These are phyloP conservation scores for Cylindrotheca fusiformis DNA, from an alignment of 108 stramenopile species.

Conservation along the genomic window DNA sequence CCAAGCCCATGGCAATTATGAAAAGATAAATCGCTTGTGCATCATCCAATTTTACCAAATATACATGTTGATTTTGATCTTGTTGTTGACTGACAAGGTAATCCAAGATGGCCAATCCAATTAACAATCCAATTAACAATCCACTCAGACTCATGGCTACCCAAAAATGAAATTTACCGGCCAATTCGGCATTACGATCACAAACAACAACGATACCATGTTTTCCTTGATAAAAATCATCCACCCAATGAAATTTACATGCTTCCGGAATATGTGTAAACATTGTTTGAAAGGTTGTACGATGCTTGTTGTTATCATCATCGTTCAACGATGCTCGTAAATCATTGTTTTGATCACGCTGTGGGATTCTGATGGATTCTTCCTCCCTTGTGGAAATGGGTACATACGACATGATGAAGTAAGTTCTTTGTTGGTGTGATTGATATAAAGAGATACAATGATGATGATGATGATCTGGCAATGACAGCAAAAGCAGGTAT, in stretches of 20 bases:
- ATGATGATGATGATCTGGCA: no score
- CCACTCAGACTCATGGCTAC: not conserved
- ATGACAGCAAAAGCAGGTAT: no score
- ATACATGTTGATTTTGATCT: conserved; percentile 3
- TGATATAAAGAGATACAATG: no score
- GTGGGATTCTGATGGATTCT: no score
- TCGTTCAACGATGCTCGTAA: not conserved
- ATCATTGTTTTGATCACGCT: not conserved
- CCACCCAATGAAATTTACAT: conserved; percentile 8
- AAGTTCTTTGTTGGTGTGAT: no score
- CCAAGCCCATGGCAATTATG: not conserved
- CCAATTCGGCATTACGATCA: conserved; percentile 15
- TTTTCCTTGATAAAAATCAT: conserved; percentile 20
- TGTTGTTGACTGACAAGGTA: not conserved
- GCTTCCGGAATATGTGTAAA: not conserved
- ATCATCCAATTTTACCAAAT: conserved; percentile 9
- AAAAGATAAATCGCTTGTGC: conserved; percentile 5
- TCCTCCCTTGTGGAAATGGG: no score
- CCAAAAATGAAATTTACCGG: conserved; percentile 8
- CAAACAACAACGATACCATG: conserved; percentile 14
- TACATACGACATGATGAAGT: no score
- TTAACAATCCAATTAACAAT: not conserved
- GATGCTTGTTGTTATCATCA: not conserved
- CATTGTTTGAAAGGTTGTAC: not conserved
- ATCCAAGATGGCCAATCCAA: conserved; percentile 4